Evolutionary conservation across 1,284 basidiomycete species (phyloP), one percentile per base, ranked within the genome.

Genomic region (Marasmius fiardii): DNA sequence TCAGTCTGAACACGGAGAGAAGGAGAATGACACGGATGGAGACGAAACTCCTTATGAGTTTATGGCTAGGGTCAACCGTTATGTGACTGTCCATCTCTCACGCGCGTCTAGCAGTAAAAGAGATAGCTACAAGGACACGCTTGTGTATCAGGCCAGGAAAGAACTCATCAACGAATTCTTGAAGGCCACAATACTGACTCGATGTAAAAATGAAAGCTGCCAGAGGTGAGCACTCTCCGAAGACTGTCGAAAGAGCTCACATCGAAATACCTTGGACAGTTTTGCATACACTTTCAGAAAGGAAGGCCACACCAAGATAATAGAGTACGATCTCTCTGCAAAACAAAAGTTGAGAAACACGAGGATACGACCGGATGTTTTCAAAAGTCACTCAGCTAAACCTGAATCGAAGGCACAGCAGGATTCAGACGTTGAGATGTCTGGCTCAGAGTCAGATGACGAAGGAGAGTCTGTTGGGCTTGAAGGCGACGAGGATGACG

Each of bases 251-350:
- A 31, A 44, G 14, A 50, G 23, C 43, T 18, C 44, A 43, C 52
- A 31, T 50, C 34, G 28, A 59, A 53, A 12, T 50, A 21, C 54
- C 31, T 57, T 24, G 55, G 39, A 53, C 63, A 96, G 94, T n/a
- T 74, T 82, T 65, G 86, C 81, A 1, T 93, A 93, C 67, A 91
- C 92, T 0, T 92, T 93, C 72, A 88, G 95, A 57, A 98, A 95
- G 70, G 97, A 99, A 68, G 94, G 93, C 1, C 82, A 92, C 67
- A 92, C 93, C 57, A 98, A 98, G 74, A 84, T 99, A 60, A 90
- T 98, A 68, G 95, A 98, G 73, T 92, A 92, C 65, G 94, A 95
- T 64, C 80, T 98, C 28, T 79, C 91, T 1, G 56, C 71, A 5
- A 96, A 95, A 72, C 90, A 95, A 67, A 92, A 91, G 70, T 77